Evolutionary conservation across 495 filamentous ascomycete species (phyloP).

Genomic region (Pyrenopolyporus hunteri): DNA sequence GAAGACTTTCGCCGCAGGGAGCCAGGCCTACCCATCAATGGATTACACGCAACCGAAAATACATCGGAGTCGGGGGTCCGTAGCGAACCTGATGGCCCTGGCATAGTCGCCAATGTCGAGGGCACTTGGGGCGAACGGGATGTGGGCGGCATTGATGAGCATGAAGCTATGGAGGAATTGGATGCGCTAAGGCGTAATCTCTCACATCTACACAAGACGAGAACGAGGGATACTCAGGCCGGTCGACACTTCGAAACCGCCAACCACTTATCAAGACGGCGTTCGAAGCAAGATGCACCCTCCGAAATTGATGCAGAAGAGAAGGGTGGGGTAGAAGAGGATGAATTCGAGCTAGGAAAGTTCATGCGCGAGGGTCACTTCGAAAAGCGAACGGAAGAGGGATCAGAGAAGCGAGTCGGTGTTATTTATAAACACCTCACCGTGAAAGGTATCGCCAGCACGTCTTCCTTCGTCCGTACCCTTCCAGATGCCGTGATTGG

Average conservation of each 20-base stretch:
- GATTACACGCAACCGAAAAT: constrained; percentile 25
- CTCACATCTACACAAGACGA: constrained; percentile 61
- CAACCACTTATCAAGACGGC: no score
- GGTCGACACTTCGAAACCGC: constrained; percentile 30
- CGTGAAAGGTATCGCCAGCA: constrained; percentile 73
- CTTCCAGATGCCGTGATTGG: constrained; percentile 80
- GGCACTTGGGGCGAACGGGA: constrained; percentile 82
- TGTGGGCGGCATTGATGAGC: constrained; percentile 65
- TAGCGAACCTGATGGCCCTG: not conserved
- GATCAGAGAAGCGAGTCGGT: constrained; percentile 81
- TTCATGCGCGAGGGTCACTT: constrained; percentile 83
- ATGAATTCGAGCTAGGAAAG: constrained; percentile 71
- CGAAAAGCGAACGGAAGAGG: constrained; percentile 73
- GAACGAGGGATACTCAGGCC: constrained; percentile 48
- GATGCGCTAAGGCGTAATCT: constrained; percentile 72
- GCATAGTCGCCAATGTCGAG: constrained; percentile 34
- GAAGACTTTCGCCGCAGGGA: constrained; percentile 31
- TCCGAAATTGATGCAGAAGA: constrained; percentile 47
- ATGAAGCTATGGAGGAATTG: constrained; percentile 72
- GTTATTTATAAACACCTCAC: constrained; percentile 82
- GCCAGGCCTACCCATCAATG: constrained; percentile 28
- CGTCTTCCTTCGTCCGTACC: constrained; percentile 72
- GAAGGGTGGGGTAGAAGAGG: constrained; percentile 48
- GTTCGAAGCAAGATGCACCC: constrained; percentile 24
- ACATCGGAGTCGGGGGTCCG: not conserved